Evolutionary conservation across 2,329 filamentous ascomycete genomes (phyloP), one percentile per base, ranked within the genome.

Genomic region (Colletotrichum sp.): DNA sequence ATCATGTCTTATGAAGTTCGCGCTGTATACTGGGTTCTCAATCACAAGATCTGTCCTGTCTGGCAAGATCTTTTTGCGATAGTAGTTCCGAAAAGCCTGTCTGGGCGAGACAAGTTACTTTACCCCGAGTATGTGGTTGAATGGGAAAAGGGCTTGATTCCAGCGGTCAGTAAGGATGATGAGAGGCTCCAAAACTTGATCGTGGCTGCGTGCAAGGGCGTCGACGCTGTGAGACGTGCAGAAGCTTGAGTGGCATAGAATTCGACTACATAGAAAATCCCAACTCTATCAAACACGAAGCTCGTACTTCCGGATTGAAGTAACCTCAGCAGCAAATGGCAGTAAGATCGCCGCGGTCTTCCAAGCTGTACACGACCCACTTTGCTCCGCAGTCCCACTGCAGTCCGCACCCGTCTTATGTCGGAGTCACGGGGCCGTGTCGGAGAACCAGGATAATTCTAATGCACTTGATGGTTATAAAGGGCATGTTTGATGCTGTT

Each of bases 41-140:
- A 60, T 18, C 49, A 69, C 36, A 68, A 28, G 24, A 62, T 28
- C 3, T 73, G 71, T 18, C 28, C 55, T 13, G 55, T 73, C 9
- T 73, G 65, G 71, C 21, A 64, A 10, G 71, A 73, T 21, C 65
- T 73, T 32, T 55, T 69, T 6, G n/a, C 55, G 4, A 36, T 73
- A 21, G 7, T 36, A 5, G 32, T 73, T 5, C 71, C 65, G 6
- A n/a, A 39, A 16, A 73, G 71, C 28, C n/a, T 69, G 4, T 73
- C 65, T 6, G 71, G 71, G 3, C 21, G 1, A 15, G 32, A 15
- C 3, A 28, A 4, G 24, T 10, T 69, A 9, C 12, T 64, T 3
- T 69, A 73, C n/a, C 71, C 71, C 15, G 71, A 73, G 9, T 69
- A 73, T 28, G n/a, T 69, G 16, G 6, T n/a, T n/a, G 15, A 63